Base-by-base conservation (phyloP, 1,284 basidiomycete genomes). In the Microbotryomycetes sp. region DNA sequence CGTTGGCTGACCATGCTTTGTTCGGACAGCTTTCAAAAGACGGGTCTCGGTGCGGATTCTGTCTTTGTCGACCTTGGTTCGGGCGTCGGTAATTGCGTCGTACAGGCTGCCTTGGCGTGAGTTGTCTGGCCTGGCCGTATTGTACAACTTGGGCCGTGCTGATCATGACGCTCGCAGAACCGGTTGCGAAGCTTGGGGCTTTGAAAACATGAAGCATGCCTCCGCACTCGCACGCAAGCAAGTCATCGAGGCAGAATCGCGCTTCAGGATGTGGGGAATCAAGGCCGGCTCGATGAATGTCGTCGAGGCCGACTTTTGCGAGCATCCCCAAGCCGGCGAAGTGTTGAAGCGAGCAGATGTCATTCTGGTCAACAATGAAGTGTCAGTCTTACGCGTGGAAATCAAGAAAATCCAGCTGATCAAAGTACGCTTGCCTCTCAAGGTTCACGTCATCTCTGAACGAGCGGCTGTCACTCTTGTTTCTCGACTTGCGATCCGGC, bases 331-430 rank as follows among this genome's bases (percentile, higher is more conserved):
- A 29, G 75, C 74, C 27, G 76, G 62, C 3, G 73, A 65, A 18
- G 69, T 76, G 23, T 64, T 81, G 24, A 67, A 73, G 26, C 69
- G 75, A 28, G 80, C 81, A 1, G 80, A 82, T 69, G 77, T 81
- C 0, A 77, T 82, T 18, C 72, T 82, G 46, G 80, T 81, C 62
- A 82, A 82, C 73, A 82, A 82, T 67, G 79, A 79, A 63, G 79
- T 79, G 67, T 61, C 16, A 23, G 63, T 54, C 16, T 47, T 11
- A 16, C 26, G 9, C 27, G 7, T 16, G 3, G 16, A 28, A n/a
- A n/a, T n/a, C n/a, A n/a, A n/a, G n/a, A n/a, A n/a, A n/a, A n/a
- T n/a, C n/a, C n/a, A n/a, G n/a, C n/a, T n/a, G n/a, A n/a, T n/a
- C n/a, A n/a, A n/a, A n/a, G n/a, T n/a, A n/a, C n/a, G n/a, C n/a